Conservation (phyloP, 2,329 filamentous ascomycete genomes). For the Aurifilum marmelostoma region DNA sequence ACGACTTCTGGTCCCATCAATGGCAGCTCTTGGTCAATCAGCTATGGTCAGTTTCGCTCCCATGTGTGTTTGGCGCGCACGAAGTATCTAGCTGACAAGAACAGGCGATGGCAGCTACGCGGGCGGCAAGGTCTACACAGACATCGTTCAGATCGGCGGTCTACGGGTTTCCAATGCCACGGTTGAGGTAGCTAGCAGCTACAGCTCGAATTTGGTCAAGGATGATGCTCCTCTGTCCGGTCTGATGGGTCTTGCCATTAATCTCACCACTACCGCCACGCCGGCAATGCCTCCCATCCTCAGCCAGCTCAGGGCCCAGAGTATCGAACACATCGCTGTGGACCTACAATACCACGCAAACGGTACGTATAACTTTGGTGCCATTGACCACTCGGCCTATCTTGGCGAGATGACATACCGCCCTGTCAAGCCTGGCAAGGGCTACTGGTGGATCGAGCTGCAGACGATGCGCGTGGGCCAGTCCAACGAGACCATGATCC, state of each 20-base stretch:
- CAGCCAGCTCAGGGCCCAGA: constrained; percentile 45
- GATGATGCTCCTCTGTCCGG: constrained; percentile 49
- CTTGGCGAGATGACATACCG: constrained; percentile 48
- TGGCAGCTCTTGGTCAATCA: constrained; percentile 52
- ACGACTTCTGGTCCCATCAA: constrained; percentile 44
- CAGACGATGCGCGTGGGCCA: constrained; percentile 41
- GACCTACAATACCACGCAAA: constrained; percentile 53
- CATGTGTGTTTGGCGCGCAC: neutral
- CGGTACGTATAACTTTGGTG: constrained; percentile 57
- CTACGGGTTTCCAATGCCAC: constrained; percentile 49
- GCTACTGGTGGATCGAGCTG: constrained; percentile 46
- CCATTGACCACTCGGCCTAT: constrained; percentile 46
- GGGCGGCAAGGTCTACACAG: constrained; percentile 53
- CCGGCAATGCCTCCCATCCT: constrained; percentile 50
- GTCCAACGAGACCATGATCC: constrained; percentile 42
- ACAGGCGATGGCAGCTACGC: constrained; percentile 50
- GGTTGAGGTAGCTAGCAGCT: constrained; percentile 52
- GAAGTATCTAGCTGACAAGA: neutral
- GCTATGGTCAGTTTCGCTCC: constrained; percentile 44
- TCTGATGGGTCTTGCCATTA: constrained; percentile 56
- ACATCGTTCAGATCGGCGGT: constrained; percentile 51
- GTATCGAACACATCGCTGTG: constrained; percentile 50
- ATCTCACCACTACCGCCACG: constrained; percentile 47
- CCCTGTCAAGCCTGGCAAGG: constrained; percentile 55
- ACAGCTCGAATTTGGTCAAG: constrained; percentile 48